These are phyloP conservation scores for Chionographis japonica DNA, from an alignment of 106 monocot species.

Conservation along the genomic window DNA sequence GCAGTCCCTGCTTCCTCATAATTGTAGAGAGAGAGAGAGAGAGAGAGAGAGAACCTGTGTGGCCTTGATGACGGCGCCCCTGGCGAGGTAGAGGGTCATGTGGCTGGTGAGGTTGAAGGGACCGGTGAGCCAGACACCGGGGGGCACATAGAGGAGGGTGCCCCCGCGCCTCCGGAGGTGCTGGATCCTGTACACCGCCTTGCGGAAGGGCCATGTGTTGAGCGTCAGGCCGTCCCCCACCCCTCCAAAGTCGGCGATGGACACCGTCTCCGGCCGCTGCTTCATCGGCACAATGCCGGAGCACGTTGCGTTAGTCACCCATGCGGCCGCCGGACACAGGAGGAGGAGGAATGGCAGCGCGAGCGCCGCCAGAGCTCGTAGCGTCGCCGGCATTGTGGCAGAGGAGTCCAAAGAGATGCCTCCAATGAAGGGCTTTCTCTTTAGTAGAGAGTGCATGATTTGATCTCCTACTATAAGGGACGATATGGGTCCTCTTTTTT, in stretches of 20 bases:
- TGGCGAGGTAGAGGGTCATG: constrained; percentile 60
- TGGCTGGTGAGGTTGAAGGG: constrained; percentile 64
- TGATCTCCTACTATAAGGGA: too few species aligned
- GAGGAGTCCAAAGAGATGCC: too few species aligned
- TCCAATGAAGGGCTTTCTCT: too few species aligned
- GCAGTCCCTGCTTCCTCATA: too few species aligned
- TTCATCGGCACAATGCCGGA: constrained; percentile 47
- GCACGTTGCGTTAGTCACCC: constrained; percentile 30
- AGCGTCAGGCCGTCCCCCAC: constrained; percentile 58
- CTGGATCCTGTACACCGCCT: constrained; percentile 54
- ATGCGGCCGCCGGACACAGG: neutral
- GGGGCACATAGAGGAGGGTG: constrained; percentile 42
- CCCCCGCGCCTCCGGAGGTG: constrained; percentile 43
- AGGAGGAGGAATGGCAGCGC: too few species aligned
- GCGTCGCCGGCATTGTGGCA: too few species aligned
- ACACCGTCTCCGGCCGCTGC: constrained; percentile 35
- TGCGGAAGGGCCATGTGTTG: constrained; percentile 45
- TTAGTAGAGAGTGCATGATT: too few species aligned
- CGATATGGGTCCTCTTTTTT: too few species aligned
- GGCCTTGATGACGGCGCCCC: constrained; percentile 55
- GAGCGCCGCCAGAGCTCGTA: too few species aligned
- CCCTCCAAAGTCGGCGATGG: constrained; percentile 49
- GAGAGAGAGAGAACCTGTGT: constrained; percentile 27
- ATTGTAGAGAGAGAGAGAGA: too few species aligned
- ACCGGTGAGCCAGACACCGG: constrained; percentile 58